Evolutionary conservation across 106 monocot genomes (phyloP), one percentile per base, ranked within the genome.

Genomic region (Platanthera guangdongensis): DNA sequence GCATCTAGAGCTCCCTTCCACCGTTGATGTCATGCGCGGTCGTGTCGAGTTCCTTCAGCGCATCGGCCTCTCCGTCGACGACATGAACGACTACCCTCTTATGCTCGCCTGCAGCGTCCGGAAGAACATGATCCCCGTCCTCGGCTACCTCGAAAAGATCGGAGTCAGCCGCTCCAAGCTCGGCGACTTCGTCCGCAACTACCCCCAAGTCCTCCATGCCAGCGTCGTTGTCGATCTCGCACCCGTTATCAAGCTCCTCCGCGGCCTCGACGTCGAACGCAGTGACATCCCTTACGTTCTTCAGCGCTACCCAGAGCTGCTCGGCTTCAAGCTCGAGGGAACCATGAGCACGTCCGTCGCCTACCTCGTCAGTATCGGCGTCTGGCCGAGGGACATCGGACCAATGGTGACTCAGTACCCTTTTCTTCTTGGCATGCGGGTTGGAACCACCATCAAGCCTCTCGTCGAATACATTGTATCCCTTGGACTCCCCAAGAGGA

Each of bases 281-380:
- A 59, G 18, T 22, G 93, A 91, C 71, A 67, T 97, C 9, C 87
- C 93, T 3, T 82, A 85, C 50, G 96, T 97, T 50, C 81, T 97
- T 5, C 84, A 91, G 76, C 82, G 81, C 67, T 97, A 86, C 70
- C 96, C 93, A 6, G 93, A 97, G 53, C 39, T 97, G 14, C 84
- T 97, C 16, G 91, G 96, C 2, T 93, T 97, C 83, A 97, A 97
- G 80, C 82, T 87, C 8, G 96, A 97, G 68, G 96, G 96, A 1
- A 97, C 96, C 14, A 97, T 97, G 89, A 97, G 96, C 83, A 97
- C 96, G 10, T 93, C 90, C 6, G 91, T 97, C 12, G 96, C 89
- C 3, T 97, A 91, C 69, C 81, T 97, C 47, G 89, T 97, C 32
- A 87, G 91, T 52, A 88, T 97, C 73, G 96, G 96, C 5, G 93